Evolutionary conservation across 805 yeast genomes (phyloP), one percentile per base, ranked within the genome.

Genomic region (Spencermartinsiella europaea): DNA sequence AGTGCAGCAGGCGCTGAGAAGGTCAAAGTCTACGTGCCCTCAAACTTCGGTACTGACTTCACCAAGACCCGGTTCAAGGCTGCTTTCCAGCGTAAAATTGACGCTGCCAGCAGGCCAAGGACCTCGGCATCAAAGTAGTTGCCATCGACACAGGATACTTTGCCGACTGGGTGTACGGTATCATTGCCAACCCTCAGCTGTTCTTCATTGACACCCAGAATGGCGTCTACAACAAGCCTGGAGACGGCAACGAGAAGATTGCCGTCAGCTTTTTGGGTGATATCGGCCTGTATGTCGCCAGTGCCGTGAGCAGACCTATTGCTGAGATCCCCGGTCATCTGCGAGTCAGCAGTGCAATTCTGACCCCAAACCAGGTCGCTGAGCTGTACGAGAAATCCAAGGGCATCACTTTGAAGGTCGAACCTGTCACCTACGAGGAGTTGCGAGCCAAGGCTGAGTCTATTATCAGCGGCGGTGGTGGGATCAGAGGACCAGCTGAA

Each of bases 11-110:
- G 54, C 5, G 60, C 55, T 19, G 68, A 66, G 42, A 68, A 70
- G 52, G 75, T 79, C 40, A 72, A 74, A 58, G 56, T 78, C 27
- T 79, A 69, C 61, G 72, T 78, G 51, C 83, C 83, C 27, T 73
- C 81, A 1, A 81, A 78, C 54, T 79, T 75, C 53, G 85, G 84
- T 38, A 54, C 65, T 8, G 79, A 77, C 40, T 14, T 17, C 16
- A 25, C 17, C 33, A 20, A 35, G 16, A 14, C 40, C 19, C 36
- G 31, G 40, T 40, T 34, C 38, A 14, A 19, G n/a, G 27, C 25
- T 27, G 17, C 38, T 5, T 39, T 45, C 37, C 25, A 22, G 12
- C 17, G 5, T 8, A 40, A 40, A 33, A 19, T 22, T 4, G 41
- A 39, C 5, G 22, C 31, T 5, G 4, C 15, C 10, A 22, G 10